phyloP scores from a whole-genome alignment of 441 rosid species.

The Adansonia madagascariensis region DNA sequence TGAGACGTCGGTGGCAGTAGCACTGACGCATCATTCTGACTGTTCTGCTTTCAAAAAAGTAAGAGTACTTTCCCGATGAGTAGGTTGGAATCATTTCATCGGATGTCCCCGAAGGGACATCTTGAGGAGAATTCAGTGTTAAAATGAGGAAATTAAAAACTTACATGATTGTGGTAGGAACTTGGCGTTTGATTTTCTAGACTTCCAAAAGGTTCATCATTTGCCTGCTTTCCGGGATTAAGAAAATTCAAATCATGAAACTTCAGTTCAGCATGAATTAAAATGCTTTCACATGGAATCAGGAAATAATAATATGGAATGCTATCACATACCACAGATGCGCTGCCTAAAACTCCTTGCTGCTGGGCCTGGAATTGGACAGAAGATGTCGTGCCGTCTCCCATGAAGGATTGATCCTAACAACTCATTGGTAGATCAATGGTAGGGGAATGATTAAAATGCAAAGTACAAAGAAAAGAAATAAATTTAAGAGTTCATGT shows the following conservation, averaged over 20 bases:
- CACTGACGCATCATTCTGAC: neutral
- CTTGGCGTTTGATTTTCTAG: neutral
- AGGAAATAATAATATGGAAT: neutral
- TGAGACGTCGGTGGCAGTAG: neutral
- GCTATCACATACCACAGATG: neutral
- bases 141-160: neutral
- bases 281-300: neutral
- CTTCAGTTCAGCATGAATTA: neutral
- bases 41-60: neutral
- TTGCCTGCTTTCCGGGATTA: neutral
- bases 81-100: neutral
- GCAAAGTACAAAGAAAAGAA: neutral
- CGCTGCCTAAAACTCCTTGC: neutral
- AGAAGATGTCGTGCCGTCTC: neutral
- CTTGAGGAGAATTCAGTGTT: neutral
- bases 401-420: constrained; percentile 7
- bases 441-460: neutral
- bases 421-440: neutral
- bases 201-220: neutral
- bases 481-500: neutral
- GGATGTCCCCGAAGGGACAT: no score
- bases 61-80: neutral
- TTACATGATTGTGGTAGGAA: neutral
- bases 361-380: neutral
- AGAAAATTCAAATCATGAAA: constrained; percentile 3